Evolutionary conservation across 2,329 filamentous ascomycete species (phyloP).

Genomic region (Sarocladium strictum): DNA sequence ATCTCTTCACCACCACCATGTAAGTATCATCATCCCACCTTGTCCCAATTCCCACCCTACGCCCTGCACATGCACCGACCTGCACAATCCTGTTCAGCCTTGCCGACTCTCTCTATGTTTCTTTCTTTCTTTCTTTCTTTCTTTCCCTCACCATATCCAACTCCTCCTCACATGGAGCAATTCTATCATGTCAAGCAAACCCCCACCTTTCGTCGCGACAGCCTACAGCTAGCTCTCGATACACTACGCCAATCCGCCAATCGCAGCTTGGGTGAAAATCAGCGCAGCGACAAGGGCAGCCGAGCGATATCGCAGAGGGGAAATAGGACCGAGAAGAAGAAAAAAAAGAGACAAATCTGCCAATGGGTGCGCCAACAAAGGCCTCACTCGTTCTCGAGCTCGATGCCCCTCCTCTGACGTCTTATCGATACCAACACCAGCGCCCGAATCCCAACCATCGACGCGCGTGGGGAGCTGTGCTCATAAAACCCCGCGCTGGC

Average conservation of each 20-base stretch:
- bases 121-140: too few relatives aligned
- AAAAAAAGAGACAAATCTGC: background rate
- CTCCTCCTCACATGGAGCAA: background rate
- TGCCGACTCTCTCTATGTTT: background rate
- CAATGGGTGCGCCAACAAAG: slow-evolving; percentile 1
- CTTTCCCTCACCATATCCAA: background rate
- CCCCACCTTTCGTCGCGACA: too few relatives aligned
- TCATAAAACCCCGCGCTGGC: slow-evolving; percentile 11
- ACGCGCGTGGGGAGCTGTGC: slow-evolving; percentile 4
- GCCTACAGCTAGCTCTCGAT: too few relatives aligned
- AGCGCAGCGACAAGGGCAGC: background rate
- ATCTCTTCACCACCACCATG: background rate
- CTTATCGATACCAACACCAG: slow-evolving; percentile 10
- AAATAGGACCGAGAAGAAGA: background rate
- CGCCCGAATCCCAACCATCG: background rate
- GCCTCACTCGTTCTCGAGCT: slow-evolving; percentile 4
- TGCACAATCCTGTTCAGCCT: too few relatives aligned
- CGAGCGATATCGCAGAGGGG: background rate
- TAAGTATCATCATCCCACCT: background rate
- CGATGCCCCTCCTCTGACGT: slow-evolving; percentile 9
- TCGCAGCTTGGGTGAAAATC: slow-evolving; percentile 1
- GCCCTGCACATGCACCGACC: background rate
- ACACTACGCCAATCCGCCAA: too few relatives aligned
- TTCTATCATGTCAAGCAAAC: background rate
- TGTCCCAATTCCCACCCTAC: background rate